Conservation (phyloP, 345 rosid species). For the Chamaenerion angustifolium region DNA sequence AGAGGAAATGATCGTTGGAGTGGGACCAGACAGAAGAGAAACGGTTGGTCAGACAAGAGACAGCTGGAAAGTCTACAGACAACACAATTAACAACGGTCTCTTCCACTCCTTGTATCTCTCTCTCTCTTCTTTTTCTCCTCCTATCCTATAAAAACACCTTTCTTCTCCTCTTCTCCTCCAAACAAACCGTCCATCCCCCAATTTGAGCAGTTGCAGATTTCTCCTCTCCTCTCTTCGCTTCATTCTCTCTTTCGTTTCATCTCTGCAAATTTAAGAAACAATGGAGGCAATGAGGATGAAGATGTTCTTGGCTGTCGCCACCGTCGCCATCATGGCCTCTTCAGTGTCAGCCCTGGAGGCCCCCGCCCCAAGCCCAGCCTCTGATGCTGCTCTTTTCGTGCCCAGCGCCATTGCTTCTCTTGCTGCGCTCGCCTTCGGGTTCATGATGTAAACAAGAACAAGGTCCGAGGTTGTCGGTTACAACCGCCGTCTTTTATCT, state of each 20-base stretch:
- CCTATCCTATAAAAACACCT: too few species aligned
- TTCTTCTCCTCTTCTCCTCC: neutral
- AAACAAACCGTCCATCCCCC: neutral
- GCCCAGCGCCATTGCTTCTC: slow-evolving; percentile 9
- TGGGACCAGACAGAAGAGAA: too few species aligned
- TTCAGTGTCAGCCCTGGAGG: slow-evolving; percentile 8
- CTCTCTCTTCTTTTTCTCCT: too few species aligned
- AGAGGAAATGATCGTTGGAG: too few species aligned
- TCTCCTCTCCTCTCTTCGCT: neutral
- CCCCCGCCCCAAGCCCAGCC: slow-evolving; percentile 9
- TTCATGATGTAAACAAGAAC: too few species aligned
- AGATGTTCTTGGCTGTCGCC: slow-evolving; percentile 5
- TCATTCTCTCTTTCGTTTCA: neutral
- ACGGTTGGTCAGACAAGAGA: too few species aligned
- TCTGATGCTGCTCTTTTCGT: slow-evolving; percentile 7
- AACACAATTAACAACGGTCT: too few species aligned
- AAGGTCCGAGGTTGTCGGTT: too few species aligned
- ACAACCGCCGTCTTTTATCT: too few species aligned
- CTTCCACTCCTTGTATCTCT: too few species aligned
- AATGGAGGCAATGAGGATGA: slow-evolving; percentile 12
- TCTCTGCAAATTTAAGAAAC: neutral
- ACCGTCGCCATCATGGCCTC: slow-evolving; percentile 5
- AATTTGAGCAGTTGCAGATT: too few species aligned
- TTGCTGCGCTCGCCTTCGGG: slow-evolving; percentile 7
- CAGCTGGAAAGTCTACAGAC: too few species aligned